A percentile compares a stretch with the other conserved stretches of the same genome.
These are phyloP conservation scores for Coniosporium tulheliwenetii DNA, from an alignment of 2,329 filamentous ascomycete genomes.

Conservation along the genomic window DNA sequence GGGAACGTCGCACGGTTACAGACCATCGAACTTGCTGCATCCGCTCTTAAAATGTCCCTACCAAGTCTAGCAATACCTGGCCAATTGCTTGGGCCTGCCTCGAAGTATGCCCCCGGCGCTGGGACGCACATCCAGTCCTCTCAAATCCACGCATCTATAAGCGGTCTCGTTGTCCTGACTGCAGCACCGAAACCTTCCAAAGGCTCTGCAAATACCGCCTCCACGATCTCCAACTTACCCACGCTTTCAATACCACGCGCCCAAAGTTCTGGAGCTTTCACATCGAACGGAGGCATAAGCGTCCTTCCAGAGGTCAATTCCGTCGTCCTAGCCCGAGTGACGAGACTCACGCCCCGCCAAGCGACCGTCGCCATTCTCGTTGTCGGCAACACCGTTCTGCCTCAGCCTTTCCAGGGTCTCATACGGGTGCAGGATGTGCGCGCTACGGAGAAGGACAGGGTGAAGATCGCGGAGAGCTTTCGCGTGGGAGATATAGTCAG, in stretches of 20 bases:
- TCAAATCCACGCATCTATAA: slow-evolving; percentile 66
- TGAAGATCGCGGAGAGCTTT: slow-evolving; percentile 82
- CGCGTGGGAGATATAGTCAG: slow-evolving; percentile 83
- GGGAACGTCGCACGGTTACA: too few species aligned
- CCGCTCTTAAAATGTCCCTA: slow-evolving; percentile 12
- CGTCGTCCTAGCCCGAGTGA: slow-evolving; percentile 69
- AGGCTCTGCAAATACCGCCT: slow-evolving; percentile 8
- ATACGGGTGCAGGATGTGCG: slow-evolving; percentile 84
- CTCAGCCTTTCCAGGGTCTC: slow-evolving; percentile 71
- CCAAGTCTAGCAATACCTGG: slow-evolving; percentile 57
- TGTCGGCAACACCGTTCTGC: slow-evolving; percentile 51
- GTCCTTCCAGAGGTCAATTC: slow-evolving; percentile 70
- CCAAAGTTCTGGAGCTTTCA: slow-evolving; percentile 15
- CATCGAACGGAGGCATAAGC: slow-evolving; percentile 33
- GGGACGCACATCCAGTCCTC: slow-evolving; percentile 71
- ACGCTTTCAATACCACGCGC: slow-evolving; percentile 10
- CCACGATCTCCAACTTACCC: slow-evolving; percentile 5
- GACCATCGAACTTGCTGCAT: too few species aligned
- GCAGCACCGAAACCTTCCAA: slow-evolving; percentile 20
- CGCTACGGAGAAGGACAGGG: slow-evolving; percentile 89
- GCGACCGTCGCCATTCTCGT: slow-evolving; percentile 77
- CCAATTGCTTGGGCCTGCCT: slow-evolving; percentile 54
- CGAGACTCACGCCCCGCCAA: slow-evolving; percentile 71
- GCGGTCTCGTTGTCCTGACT: slow-evolving; percentile 45
- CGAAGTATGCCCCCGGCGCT: slow-evolving; percentile 55